Evolutionary conservation across 306 rosid species (phyloP), one percentile per base, ranked within the genome.

Genomic region (Cucurbita moschata): DNA sequence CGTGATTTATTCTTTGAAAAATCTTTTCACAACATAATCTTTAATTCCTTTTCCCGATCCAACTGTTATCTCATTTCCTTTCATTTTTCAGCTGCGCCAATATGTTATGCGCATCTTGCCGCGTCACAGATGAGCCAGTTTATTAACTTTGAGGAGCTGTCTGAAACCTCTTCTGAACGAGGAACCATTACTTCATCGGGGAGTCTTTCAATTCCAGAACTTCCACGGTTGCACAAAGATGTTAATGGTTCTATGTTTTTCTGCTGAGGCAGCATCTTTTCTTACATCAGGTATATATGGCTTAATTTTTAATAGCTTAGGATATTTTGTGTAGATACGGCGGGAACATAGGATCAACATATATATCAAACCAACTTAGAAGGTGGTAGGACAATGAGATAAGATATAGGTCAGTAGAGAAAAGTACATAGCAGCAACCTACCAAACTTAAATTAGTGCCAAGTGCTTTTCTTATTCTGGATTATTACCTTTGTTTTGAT

Each of bases 41-140:
- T 23, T 15, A 54, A 40, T 57, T 44, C 66, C 18, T n/a, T 71
- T 53, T 52, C 50, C 55, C 70, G 38, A 73, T 64, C 21, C 67
- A 75, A 71, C 40, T 79, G 52, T 66, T 35, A 62, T 75, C 77
- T 30, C 76, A 42, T 52, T 58, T 59, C 52, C 42, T 8, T 57
- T 71, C 64, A 42, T 66, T 53, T 56, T 79, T 52, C 86, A 89
- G 92, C 87, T 84, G 97, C 96, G 54, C 97, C 95, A 10, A 85
- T 94, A 80, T 72, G 79, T 66, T 94, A 94, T 81, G 97, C 97
- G 47, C 98, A 94, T 82, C 92, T 85, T 19, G 96, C 97, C 40
- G 97, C 97, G 14, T 76, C 85, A 54, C 98, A 90, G 76, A 80
- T 87, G 86, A 86, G 89, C 26, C 88, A 86, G 77, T 79, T 94